These are phyloP conservation scores for Paxillus rubicundulus DNA, from an alignment of 768 basidiomycete genomes.

Conservation along the genomic window DNA sequence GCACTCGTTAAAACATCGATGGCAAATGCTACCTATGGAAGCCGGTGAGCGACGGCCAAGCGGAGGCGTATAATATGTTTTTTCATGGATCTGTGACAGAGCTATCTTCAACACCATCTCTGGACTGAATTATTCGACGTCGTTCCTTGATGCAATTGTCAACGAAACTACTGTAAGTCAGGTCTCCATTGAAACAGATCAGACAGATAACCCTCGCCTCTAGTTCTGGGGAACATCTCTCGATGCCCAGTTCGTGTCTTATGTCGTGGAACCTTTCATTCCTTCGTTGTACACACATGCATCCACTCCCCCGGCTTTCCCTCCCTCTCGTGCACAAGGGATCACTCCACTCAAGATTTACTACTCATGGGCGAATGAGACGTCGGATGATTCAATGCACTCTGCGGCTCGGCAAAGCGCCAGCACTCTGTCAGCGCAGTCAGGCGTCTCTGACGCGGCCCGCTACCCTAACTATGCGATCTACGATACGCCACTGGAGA, in stretches of 20 bases:
- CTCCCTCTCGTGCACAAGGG: slow-evolving; percentile 35
- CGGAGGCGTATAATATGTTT: background rate
- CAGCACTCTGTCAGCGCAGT: slow-evolving; percentile 39
- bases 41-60: background rate
- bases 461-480: slow-evolving; percentile 60
- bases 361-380: slow-evolving; percentile 39
- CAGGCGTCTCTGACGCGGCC: slow-evolving; percentile 31
- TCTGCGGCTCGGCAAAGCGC: slow-evolving; percentile 39
- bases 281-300: slow-evolving; percentile 39
- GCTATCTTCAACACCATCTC: slow-evolving; percentile 10
- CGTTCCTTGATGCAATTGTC: slow-evolving; percentile 16
- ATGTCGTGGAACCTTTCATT: slow-evolving; percentile 50
- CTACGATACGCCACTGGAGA: slow-evolving; percentile 43
- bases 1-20: slow-evolving; percentile 9
- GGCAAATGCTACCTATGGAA: background rate
- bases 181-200: background rate
- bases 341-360: slow-evolving; percentile 46
- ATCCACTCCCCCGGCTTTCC: slow-evolving; percentile 42
- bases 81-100: background rate
- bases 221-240: slow-evolving; percentile 12
- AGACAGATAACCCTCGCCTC: background rate
- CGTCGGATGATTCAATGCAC: slow-evolving; percentile 39
- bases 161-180: slow-evolving; percentile 20
- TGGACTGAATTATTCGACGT: slow-evolving; percentile 1
- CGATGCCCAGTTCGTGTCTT: slow-evolving; percentile 7